Base-by-base conservation (phyloP, 2,329 filamentous ascomycete genomes). In the Aureobasidium sp. region DNA sequence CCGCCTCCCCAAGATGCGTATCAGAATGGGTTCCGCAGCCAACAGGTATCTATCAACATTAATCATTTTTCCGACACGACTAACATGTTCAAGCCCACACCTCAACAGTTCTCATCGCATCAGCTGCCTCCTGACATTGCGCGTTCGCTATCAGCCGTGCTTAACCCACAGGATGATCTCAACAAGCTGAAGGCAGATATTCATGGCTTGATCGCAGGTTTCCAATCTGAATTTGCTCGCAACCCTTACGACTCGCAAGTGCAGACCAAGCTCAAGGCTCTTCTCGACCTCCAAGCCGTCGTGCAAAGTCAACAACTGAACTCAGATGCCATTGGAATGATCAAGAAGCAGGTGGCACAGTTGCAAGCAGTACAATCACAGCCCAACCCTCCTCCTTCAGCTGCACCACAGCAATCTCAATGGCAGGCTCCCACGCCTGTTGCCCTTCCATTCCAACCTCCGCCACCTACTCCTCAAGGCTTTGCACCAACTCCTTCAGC, bases 161-260 rank as follows among this genome's bases (percentile, higher is more conserved):
- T 65, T 8, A 62, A 61, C n/a, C 61, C 65, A 5, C 66, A 50
- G 57, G 64, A 65, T 36, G 70, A 73, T 34, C 62, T 69, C 9
- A 87, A 89, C 70, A 83, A 85, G 70, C 81, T 97, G 74, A 91
- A 90, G 76, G 84, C 83, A 78, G 91, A 97, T 77, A 87, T 97
- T 73, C 85, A 89, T 69, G 85, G 84, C 70, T 80, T 96, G 68
- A 90, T 96, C 73, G 76, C 81, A 70, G 83, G 83, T 67, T 86
- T 88, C 66, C 87, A 87, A 76, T 81, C 82, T 67, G 87, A 91
- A 70, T 88, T 90, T 77, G 86, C 87, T 66, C 84, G 84, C 66
- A 90, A 86, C 73, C 88, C 88, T 64, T 84, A 87, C 79, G 89
- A 96, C 79, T 76, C 81, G 75, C 84, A 85, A 75, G 82, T 90